Conservation (phyloP, 345 rosid species). For the Populus tremula region DNA sequence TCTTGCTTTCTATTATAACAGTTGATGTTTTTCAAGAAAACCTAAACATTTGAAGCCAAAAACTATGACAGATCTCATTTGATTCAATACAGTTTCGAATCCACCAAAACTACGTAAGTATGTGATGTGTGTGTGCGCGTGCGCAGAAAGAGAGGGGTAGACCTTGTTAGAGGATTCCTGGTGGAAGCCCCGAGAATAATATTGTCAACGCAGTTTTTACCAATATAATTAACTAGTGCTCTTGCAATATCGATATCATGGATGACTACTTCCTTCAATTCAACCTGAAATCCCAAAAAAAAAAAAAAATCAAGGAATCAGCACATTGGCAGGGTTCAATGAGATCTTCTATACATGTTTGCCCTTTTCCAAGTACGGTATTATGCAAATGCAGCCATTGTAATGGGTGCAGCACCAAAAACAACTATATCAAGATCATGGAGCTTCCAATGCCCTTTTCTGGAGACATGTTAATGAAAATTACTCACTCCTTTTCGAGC, state of each 20-base stretch:
- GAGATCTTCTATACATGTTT: not conserved
- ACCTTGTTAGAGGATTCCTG: slow-evolving; percentile 42
- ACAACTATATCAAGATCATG: not conserved
- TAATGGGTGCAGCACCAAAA: not conserved
- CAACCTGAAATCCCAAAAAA: slow-evolving; percentile 36
- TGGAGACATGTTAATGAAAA: not conserved
- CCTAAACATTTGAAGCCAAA: not conserved
- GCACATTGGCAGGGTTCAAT: not conserved
- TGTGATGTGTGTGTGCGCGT: not conserved
- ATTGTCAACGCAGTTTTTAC: slow-evolving; percentile 38
- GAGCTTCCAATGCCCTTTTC: not conserved
- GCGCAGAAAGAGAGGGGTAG: not conserved
- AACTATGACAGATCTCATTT: not conserved
- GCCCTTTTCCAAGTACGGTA: not conserved
- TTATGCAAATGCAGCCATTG: not conserved
- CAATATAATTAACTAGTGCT: slow-evolving; percentile 49
- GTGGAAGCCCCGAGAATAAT: slow-evolving; percentile 60
- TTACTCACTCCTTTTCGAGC: slow-evolving; percentile 69
- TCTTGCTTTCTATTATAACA: not conserved
- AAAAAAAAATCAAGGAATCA: not conserved
- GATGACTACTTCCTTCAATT: slow-evolving; percentile 54
- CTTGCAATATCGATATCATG: slow-evolving; percentile 52
- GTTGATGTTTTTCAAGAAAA: not conserved
- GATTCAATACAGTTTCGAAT: not conserved
- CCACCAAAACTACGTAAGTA: not conserved